Evolutionary conservation across 345 rosid genomes (phyloP).

Genomic region (Salix caprea): DNA sequence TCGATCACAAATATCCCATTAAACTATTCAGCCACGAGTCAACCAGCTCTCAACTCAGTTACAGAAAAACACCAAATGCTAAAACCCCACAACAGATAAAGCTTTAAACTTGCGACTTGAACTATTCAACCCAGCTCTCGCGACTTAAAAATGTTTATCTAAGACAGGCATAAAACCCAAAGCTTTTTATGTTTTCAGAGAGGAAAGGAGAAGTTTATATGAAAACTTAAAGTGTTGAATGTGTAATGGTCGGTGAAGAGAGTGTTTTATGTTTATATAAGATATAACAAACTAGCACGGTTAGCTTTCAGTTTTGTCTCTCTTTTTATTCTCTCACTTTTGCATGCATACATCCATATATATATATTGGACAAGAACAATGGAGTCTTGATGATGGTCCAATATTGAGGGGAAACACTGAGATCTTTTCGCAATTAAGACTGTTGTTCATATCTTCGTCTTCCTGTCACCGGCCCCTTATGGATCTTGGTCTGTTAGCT

Average conservation of each 20-base stretch:
- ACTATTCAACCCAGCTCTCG: not conserved
- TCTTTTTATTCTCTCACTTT: not conserved
- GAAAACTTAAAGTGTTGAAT: slow-evolving; percentile 7
- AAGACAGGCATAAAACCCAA: not conserved
- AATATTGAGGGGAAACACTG: not conserved
- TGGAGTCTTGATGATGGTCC: not conserved
- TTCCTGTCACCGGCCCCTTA: slow-evolving; percentile 19
- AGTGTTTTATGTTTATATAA: slow-evolving; percentile 15
- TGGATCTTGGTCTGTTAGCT: not conserved
- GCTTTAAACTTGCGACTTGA: not conserved
- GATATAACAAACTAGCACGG: not conserved
- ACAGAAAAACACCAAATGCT: not conserved
- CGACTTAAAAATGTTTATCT: not conserved
- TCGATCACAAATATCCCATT: slow-evolving; percentile 17
- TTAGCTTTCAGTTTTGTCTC: slow-evolving; percentile 6
- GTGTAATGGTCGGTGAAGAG: slow-evolving; percentile 14
- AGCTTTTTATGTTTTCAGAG: not conserved
- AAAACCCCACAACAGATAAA: not conserved
- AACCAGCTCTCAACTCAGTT: not conserved
- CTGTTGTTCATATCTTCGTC: slow-evolving; percentile 16
- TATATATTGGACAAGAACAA: not conserved
- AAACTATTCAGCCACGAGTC: slow-evolving; percentile 5
- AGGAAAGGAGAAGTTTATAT: not conserved
- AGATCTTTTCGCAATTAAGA: slow-evolving; percentile 18
- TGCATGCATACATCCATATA: not conserved